These are phyloP conservation scores for Suillus occidentalis DNA, from an alignment of 768 basidiomycete species.

Conservation along the genomic window DNA sequence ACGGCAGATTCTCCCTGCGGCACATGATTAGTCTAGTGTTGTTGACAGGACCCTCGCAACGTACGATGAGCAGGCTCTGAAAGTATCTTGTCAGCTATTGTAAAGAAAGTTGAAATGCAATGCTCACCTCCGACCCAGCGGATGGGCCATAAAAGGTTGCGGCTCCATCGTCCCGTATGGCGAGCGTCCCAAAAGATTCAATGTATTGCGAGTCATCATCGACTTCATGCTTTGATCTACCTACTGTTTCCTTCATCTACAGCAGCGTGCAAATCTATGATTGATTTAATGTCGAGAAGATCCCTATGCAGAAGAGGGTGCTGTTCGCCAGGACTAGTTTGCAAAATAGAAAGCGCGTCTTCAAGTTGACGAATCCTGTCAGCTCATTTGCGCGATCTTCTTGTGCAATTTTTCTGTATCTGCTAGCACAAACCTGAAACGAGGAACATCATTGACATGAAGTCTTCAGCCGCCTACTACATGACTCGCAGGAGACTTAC, in stretches of 20 bases:
- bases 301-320: constrained; percentile 65
- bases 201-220: constrained; percentile 53
- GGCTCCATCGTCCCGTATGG: constrained; percentile 67
- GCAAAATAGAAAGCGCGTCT: constrained; percentile 60
- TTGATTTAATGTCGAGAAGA: constrained; percentile 63
- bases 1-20: constrained; percentile 26
- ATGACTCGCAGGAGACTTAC: constrained; percentile 35
- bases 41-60: constrained; percentile 17
- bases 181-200: constrained; percentile 69
- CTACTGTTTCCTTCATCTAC: constrained; percentile 39
- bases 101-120: constrained; percentile 23
- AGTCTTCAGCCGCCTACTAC: no score
- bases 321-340: constrained; percentile 48
- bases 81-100: constrained; percentile 1
- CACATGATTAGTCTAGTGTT: background rate
- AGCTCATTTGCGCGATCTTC: constrained; percentile 67
- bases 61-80: constrained; percentile 58
- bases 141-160: constrained; percentile 73
- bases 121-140: constrained; percentile 67
- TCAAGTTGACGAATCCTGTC: constrained; percentile 72
- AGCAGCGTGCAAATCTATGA: constrained; percentile 66
- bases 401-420: constrained; percentile 69
- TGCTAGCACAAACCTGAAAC: constrained; percentile 62
- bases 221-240: constrained; percentile 26
- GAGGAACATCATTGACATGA: background rate